A percentile compares a stretch with the other conserved stretches of the same genome.
Evolutionary conservation across 2,329 filamentous ascomycete species (phyloP).

Genomic region (Ilyonectria robusta): DNA sequence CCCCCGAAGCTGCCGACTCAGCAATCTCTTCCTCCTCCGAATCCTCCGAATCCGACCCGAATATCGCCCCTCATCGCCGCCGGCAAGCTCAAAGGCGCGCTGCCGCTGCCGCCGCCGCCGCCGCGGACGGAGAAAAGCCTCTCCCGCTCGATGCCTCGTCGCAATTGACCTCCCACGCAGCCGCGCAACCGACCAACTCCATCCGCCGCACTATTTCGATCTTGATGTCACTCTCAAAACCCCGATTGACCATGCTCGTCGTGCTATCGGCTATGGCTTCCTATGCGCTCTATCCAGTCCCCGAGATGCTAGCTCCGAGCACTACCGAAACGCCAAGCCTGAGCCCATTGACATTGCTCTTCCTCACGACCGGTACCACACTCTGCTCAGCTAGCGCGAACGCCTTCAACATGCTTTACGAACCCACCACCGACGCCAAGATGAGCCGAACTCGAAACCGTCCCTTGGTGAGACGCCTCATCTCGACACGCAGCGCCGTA

Average conservation of each 20-base stretch:
- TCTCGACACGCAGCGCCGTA: conserved; percentile 79
- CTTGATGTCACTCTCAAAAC: conserved; percentile 94
- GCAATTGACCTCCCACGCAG: conserved; percentile 67
- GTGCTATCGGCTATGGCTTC: conserved; percentile 91
- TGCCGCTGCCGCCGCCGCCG: conserved; percentile 37
- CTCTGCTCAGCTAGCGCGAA: conserved; percentile 94
- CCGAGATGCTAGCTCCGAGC: conserved; percentile 82
- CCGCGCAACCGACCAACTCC: conserved; percentile 64
- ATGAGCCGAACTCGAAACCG: conserved; percentile 96
- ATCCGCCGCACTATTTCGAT: conserved; percentile 79
- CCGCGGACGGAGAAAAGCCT: conserved; percentile 41
- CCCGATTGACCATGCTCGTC: conserved; percentile 90
- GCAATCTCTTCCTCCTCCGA: conserved; percentile 41
- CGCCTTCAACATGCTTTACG: conserved; percentile 97
- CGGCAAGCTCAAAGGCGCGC: conserved; percentile 50
- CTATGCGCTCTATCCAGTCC: conserved; percentile 94
- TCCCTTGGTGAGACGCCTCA: conserved; percentile 85
- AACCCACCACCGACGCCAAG: conserved; percentile 88
- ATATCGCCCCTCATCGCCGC: conserved; percentile 54
- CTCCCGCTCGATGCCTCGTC: conserved; percentile 69
- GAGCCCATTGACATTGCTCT: conserved; percentile 90
- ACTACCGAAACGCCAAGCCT: conserved; percentile 81
- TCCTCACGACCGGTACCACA: conserved; percentile 90
- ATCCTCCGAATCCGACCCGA: conserved; percentile 36
- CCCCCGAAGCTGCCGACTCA: conserved; percentile 33